A percentile compares a stretch with the other conserved stretches of the same genome.
These are phyloP conservation scores for Lichenothelia convexa DNA, from an alignment of 495 filamentous ascomycete genomes.

Conservation along the genomic window DNA sequence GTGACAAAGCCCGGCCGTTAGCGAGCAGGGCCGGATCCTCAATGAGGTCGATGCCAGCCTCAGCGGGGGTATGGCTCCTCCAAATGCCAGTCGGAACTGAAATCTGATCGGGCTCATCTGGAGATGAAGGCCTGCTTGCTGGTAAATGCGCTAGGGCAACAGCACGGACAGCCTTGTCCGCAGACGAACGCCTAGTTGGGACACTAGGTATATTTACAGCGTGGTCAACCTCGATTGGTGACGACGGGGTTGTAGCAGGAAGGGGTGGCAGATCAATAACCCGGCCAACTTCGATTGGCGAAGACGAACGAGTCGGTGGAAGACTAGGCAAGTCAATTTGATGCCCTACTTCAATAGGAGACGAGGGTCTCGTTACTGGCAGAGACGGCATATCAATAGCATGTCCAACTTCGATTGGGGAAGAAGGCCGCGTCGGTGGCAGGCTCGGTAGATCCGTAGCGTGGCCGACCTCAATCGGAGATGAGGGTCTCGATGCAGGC, in stretches of 20 bases:
- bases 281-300: not conserved
- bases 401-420: not conserved
- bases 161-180: no score
- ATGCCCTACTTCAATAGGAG: constrained; percentile 2
- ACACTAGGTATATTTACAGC: no score
- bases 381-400: not conserved
- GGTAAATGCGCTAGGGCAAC: no score
- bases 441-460: constrained; percentile 4
- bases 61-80: no score
- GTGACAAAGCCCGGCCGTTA: no score
- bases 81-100: no score
- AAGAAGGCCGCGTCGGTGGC: not conserved
- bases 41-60: no score
- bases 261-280: not conserved
- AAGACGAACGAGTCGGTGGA: not conserved
- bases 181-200: no score
- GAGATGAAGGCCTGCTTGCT: no score
- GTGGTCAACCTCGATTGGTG: not conserved
- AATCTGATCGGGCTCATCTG: no score
- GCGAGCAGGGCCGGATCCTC: no score
- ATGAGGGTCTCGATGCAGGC: not conserved
- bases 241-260: not conserved
- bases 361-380: constrained; percentile 1
- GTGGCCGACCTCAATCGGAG: not conserved
- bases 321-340: not conserved